phyloP scores from a whole-genome alignment of 768 basidiomycete species.

The Russula griseocarnosa region DNA sequence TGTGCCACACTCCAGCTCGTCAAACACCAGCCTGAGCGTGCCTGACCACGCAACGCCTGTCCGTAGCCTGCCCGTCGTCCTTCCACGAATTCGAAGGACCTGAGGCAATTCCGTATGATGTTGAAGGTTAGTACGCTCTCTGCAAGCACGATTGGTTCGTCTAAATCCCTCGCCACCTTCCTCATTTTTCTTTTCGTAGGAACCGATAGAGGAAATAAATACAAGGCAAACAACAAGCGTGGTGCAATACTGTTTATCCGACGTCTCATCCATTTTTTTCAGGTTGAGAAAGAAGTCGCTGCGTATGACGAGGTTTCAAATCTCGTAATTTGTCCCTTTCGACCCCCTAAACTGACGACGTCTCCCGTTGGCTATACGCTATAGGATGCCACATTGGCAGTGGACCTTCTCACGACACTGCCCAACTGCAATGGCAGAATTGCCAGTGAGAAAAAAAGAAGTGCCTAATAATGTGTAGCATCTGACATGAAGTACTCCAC shows the following conservation, averaged over 20 bases:
- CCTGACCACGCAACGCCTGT: not conserved
- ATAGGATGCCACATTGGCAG: slow-evolving; percentile 72
- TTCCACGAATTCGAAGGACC: slow-evolving; percentile 94
- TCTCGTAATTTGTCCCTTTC: not conserved
- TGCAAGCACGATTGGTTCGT: not conserved
- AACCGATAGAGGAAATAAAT: slow-evolving; percentile 87
- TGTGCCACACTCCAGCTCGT: slow-evolving; percentile 29
- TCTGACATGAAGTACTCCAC: slow-evolving; percentile 18
- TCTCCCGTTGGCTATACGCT: not conserved
- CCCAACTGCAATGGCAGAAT: slow-evolving; percentile 90
- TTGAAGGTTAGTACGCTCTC: slow-evolving; percentile 52
- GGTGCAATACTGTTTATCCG: not conserved
- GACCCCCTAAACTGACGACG: not conserved
- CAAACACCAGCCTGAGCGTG: not conserved
- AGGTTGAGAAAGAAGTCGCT: slow-evolving; percentile 84
- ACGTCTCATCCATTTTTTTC: slow-evolving; percentile 6
- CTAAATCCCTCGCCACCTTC: not conserved
- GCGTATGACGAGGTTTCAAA: slow-evolving; percentile 78
- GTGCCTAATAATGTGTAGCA: not conserved
- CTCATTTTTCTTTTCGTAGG: slow-evolving; percentile 43
- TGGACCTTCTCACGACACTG: slow-evolving; percentile 70
- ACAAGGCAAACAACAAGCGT: slow-evolving; percentile 53
- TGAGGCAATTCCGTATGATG: slow-evolving; percentile 84
- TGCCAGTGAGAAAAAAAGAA: slow-evolving; percentile 51
- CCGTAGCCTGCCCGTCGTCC: slow-evolving; percentile 69